Percentiles rank a stretch among this genome's conserved stretches.
These are phyloP conservation scores for Pseudozyma sp. DNA, from an alignment of 1,284 basidiomycete genomes.

Conservation along the genomic window DNA sequence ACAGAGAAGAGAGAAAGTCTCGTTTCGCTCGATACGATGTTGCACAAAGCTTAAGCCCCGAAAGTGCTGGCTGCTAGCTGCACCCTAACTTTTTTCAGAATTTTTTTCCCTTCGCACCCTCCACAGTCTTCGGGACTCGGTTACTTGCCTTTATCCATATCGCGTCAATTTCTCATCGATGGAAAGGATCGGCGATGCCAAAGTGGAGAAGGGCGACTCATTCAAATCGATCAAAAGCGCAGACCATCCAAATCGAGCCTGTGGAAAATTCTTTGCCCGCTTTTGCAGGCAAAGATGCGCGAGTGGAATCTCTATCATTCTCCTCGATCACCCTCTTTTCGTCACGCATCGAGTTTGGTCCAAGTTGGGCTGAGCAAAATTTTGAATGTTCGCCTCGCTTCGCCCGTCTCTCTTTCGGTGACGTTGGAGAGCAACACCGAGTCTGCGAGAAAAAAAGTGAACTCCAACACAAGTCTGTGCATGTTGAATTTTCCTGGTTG, in stretches of 20 bases:
- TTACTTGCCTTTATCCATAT: background rate
- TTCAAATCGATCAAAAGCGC: slow-evolving; percentile 16
- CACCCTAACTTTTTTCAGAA: slow-evolving; percentile 19
- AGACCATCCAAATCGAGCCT: slow-evolving; percentile 3
- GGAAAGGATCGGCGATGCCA: slow-evolving; percentile 6
- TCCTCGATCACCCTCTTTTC: slow-evolving; percentile 38
- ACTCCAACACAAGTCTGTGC: too few relatives aligned
- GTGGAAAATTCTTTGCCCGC: slow-evolving; percentile 33
- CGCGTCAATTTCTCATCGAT: background rate
- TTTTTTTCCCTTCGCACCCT: slow-evolving; percentile 2
- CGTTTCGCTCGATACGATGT: too few relatives aligned
- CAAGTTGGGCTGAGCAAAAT: slow-evolving; percentile 22
- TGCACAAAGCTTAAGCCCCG: background rate
- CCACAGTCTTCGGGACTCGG: slow-evolving; percentile 33
- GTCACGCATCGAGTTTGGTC: slow-evolving; percentile 8
- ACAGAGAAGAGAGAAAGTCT: background rate
- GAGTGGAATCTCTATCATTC: slow-evolving; percentile 41
- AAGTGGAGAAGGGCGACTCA: slow-evolving; percentile 4
- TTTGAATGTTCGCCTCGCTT: slow-evolving; percentile 30
- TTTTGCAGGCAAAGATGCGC: slow-evolving; percentile 21
- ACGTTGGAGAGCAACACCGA: too few relatives aligned
- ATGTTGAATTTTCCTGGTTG: slow-evolving; percentile 9
- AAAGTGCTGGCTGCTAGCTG: slow-evolving; percentile 6
- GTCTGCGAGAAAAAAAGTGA: too few relatives aligned
- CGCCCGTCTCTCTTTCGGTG: slow-evolving; percentile 10